Evolutionary conservation across 2,329 filamentous ascomycete genomes (phyloP), one percentile per base, ranked within the genome.

Genomic region (Fusarium sp.): DNA sequence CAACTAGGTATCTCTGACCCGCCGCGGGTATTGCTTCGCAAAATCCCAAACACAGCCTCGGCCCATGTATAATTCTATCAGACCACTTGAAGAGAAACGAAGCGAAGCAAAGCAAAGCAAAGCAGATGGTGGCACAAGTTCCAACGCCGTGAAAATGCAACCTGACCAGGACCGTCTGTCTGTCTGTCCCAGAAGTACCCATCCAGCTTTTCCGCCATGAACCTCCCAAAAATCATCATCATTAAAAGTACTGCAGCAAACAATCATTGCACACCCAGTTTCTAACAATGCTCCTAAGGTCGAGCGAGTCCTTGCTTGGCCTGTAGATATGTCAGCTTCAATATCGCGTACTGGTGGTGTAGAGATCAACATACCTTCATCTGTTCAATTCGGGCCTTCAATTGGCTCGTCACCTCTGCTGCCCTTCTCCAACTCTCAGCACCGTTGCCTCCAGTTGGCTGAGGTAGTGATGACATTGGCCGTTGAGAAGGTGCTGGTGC

Each of bases 371-470:
- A 71, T 75, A 88, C 89, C 87, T 98, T 99, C 96, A 99, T 99
- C 85, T 96, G 92, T 84, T 98, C 96, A 80, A 99, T 99, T 78
- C 96, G 89, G 53, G 95, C 94, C 84, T 98, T 99, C 76, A 99
- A 81, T 79, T 98, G 96, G 80, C 94, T 98, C 56, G 96, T 99
- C 60, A 99, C 96, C 83, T 99, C 96, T 4, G 96, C 96, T 20
- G 96, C 96, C 72, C 96, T 87, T 83, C 94, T 97, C 96, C 96
- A 99, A 78, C 94, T 98, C 82, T 99, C 96, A 4, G 76, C 79
- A 5, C 78, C 79, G 29, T 77, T 78, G 23, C 74, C 74, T 31
- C 75, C 75, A 9, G 75, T 61, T 7, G 80, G 75, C 23, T 80
- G 79, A 7, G 80, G 78, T 15, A 81, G 71, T 12, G 77, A 77